Conservation (phyloP, 2,329 filamentous ascomycete genomes). For the Aspergillus melleus region DNA sequence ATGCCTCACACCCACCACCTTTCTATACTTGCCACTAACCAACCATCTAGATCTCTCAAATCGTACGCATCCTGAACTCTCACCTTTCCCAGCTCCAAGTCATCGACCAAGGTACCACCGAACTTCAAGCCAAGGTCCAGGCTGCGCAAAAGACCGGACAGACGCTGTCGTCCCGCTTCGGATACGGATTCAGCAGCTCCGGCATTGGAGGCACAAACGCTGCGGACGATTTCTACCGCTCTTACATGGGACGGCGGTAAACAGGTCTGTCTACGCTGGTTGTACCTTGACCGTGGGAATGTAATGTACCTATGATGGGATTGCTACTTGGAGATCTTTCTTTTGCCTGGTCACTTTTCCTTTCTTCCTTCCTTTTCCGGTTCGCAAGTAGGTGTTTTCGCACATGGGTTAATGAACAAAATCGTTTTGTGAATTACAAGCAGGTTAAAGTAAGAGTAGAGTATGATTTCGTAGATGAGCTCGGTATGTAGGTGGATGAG, state of each 20-base stretch:
- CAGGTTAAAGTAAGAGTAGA: background rate
- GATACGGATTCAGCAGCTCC: slow-evolving; percentile 37
- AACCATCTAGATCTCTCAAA: slow-evolving; percentile 73
- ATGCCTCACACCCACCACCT: slow-evolving; percentile 5
- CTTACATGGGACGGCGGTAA: slow-evolving; percentile 74
- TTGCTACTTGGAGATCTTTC: background rate
- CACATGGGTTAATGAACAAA: slow-evolving; percentile 4
- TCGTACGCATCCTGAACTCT: slow-evolving; percentile 90
- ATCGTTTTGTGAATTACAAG: background rate
- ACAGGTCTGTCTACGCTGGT: slow-evolving; percentile 1
- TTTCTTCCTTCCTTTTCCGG: background rate
- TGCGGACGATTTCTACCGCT: slow-evolving; percentile 87
- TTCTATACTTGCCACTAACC: slow-evolving; percentile 12
- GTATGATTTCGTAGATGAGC: background rate
- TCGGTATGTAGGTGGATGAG: background rate
- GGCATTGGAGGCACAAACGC: slow-evolving; percentile 45
- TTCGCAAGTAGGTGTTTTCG: background rate
- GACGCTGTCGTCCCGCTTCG: slow-evolving; percentile 45
- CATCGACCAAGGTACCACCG: slow-evolving; percentile 82
- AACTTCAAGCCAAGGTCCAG: slow-evolving; percentile 77
- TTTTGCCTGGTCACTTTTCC: background rate
- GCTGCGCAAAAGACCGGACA: slow-evolving; percentile 78
- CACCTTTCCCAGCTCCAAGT: slow-evolving; percentile 90
- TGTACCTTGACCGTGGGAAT: slow-evolving; percentile 1
- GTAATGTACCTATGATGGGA: slow-evolving; percentile 10